Percentiles rank a stretch among this genome's conserved stretches.
These are phyloP conservation scores for Capsella rubella DNA, from an alignment of 441 rosid species.

Conservation along the genomic window DNA sequence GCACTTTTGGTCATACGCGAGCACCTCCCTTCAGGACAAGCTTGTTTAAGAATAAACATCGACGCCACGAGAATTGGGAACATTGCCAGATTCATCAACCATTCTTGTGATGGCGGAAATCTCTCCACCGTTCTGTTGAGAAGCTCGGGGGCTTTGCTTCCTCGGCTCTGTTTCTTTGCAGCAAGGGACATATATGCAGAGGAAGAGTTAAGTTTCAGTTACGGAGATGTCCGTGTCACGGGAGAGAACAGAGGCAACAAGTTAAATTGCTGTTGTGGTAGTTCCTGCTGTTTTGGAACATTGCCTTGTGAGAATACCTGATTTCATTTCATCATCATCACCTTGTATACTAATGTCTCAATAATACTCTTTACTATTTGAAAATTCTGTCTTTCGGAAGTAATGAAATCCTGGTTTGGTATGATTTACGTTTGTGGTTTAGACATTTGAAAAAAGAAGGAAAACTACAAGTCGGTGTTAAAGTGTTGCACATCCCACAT, in stretches of 20 bases:
- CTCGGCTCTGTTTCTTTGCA: conserved; percentile 88
- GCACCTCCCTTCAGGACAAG: conserved; percentile 87
- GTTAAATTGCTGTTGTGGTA: conserved; percentile 73
- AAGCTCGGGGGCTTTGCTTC: conserved; percentile 65
- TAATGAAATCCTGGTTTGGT: too few species aligned
- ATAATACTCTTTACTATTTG: background rate
- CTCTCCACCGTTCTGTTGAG: conserved; percentile 66
- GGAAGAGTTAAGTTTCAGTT: conserved; percentile 83
- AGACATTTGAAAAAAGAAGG: too few species aligned
- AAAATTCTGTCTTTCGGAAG: too few species aligned
- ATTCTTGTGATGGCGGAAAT: conserved; percentile 92
- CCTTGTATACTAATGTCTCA: background rate
- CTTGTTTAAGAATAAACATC: conserved; percentile 85
- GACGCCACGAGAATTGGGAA: conserved; percentile 87
- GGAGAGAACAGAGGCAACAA: conserved; percentile 48
- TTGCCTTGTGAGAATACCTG: conserved; percentile 80
- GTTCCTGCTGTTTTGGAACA: conserved; percentile 67
- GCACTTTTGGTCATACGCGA: conserved; percentile 90
- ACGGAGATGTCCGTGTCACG: conserved; percentile 64
- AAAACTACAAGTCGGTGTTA: too few species aligned
- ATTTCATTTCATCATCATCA: conserved; percentile 9
- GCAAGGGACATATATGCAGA: conserved; percentile 65
- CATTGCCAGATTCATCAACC: conserved; percentile 81
- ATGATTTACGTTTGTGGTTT: too few species aligned
- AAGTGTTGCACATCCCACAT: too few species aligned